Evolutionary conservation across 345 rosid genomes (phyloP), one percentile per base, ranked within the genome.

Genomic region (Lepidium sativum): DNA sequence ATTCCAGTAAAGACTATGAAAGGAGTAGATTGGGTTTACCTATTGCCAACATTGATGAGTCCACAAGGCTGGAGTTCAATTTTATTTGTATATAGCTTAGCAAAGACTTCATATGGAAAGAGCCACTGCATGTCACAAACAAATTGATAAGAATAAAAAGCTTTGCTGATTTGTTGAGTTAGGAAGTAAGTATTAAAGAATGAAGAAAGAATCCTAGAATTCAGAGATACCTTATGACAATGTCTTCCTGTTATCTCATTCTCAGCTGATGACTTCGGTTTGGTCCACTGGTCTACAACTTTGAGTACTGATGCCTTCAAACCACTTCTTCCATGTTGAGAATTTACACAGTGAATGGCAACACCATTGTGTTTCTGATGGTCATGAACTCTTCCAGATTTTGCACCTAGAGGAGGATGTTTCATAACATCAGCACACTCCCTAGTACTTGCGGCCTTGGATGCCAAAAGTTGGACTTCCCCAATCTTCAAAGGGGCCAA

Each of bases 41-140:
- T 95, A 80, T 95, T 95, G 27, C 98, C 97, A 64, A 94, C 83
- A 65, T 95, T 95, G 65, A 78, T 79, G 55, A 95, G 87, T 35
- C 99, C 99, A 69, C 84, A 84, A 21, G 99, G 99, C 71, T 69
- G 82, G 65, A 91, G 75, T 65, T 86, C 89, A 57, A 66, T 80
- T 73, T 85, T 86, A 74, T 79, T 85, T 71, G 77, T 74, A 76
- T 91, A 91, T 53, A 95, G 79, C 78, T 85, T 87, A 42, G 84
- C 83, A 80, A 95, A 95, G 16, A 72, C 72, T 54, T 91, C 91
- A 49, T 95, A 95, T 56, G 90, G 63, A 77, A 91, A 91, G 67
- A 86, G 79, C 14, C 80, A 87, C 99, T 95, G 85, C 49, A 78
- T 72, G 60, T 50, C 39, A 61, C 73, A 60, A 77, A 51, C 55